A percentile compares a stretch with the other conserved stretches of the same genome.
Conservation (phyloP, 495 filamentous ascomycete species). For the Lasiosphaeria miniovina region DNA sequence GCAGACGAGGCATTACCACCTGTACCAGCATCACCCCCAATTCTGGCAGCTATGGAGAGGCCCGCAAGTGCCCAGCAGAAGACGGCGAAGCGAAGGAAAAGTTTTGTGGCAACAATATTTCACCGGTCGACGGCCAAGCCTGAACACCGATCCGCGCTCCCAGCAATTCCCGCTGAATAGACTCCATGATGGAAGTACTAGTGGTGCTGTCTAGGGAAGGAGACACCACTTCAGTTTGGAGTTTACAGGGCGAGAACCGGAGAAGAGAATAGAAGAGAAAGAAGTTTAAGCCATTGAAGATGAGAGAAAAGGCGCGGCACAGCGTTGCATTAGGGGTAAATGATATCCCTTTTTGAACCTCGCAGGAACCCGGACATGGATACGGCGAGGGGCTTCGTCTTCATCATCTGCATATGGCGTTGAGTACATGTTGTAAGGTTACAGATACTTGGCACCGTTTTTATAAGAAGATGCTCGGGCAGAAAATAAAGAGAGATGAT, state of each 20-base stretch:
- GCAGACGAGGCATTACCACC: slow-evolving; percentile 21
- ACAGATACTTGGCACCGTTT: too few species aligned
- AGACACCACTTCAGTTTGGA: too few species aligned
- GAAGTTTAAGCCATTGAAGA: too few species aligned
- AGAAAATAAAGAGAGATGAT: too few species aligned
- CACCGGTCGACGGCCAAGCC: slow-evolving; percentile 29
- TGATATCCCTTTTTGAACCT: background rate
- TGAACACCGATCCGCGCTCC: slow-evolving; percentile 14
- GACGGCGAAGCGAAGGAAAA: slow-evolving; percentile 46
- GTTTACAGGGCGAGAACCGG: background rate
- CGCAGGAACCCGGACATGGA: too few species aligned
- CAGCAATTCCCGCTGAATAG: slow-evolving; percentile 10
- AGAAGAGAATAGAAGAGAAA: background rate
- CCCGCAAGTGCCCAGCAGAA: slow-evolving; percentile 14
- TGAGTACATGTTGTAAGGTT: too few species aligned
- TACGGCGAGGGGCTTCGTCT: too few species aligned
- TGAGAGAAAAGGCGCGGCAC: background rate
- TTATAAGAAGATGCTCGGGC: too few species aligned
- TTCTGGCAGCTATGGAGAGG: background rate
- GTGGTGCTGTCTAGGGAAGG: background rate
- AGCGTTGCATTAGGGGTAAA: background rate
- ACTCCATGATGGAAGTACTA: background rate
- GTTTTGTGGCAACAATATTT: slow-evolving; percentile 51
- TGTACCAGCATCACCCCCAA: slow-evolving; percentile 13
- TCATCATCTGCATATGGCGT: too few species aligned